Evolutionary conservation across 23 red algal genomes (phyloP).

Genomic region (Gracilaria caudata): DNA sequence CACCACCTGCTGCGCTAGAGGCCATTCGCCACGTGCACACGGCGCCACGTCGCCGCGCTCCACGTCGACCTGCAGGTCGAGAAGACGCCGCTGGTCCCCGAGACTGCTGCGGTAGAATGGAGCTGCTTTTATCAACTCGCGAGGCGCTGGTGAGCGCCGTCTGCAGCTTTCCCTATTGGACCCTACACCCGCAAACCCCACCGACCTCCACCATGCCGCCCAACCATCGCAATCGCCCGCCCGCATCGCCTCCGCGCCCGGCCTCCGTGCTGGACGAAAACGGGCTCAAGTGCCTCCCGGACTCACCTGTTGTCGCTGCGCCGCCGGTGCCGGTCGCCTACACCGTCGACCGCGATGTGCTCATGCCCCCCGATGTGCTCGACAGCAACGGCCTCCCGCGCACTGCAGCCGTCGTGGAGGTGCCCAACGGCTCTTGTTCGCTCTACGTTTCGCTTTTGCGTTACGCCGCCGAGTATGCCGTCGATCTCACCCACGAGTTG

Average conservation of each 20-base stretch:
- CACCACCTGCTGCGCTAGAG: slow-evolving; percentile 84
- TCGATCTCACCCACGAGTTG: slow-evolving; percentile 29
- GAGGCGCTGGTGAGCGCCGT: background rate
- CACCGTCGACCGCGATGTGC: background rate
- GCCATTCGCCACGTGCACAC: too few species aligned
- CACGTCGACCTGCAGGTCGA: too few species aligned
- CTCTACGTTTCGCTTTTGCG: slow-evolving; percentile 48
- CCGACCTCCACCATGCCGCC: background rate
- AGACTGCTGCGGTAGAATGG: too few species aligned
- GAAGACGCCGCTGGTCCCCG: too few species aligned
- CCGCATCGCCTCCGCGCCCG: background rate
- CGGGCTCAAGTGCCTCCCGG: background rate
- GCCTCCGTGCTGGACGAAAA: background rate
- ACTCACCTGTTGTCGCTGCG: background rate
- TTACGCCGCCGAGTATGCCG: slow-evolving; percentile 57
- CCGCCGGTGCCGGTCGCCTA: background rate
- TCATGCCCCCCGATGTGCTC: background rate
- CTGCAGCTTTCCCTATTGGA: background rate
- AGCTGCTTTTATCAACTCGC: too few species aligned
- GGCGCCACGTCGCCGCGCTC: too few species aligned
- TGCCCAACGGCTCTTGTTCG: slow-evolving; percentile 39
- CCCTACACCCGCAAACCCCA: background rate
- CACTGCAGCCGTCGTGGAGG: slow-evolving; percentile 27
- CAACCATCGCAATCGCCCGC: background rate
- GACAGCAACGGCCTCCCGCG: background rate